phyloP scores from a whole-genome alignment of 495 filamentous ascomycete genomes.

The Jackrogersella minutella region DNA sequence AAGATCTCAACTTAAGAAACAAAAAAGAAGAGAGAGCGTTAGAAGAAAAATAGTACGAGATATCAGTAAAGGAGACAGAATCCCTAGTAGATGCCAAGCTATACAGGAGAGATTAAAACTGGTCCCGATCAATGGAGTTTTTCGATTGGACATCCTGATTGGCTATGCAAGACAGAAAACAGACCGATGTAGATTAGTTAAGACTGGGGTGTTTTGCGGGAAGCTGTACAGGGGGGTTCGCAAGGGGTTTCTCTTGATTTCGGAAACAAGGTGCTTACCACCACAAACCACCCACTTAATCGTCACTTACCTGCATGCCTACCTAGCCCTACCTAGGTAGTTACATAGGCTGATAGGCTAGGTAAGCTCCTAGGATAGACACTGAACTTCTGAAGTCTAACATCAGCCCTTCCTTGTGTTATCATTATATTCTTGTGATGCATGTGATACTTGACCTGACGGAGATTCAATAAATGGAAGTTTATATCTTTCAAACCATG shows the following conservation, averaged over 20 bases:
- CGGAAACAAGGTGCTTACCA: slow-evolving; percentile 17
- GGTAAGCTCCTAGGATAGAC: no score
- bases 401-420: background rate
- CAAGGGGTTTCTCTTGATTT: slow-evolving; percentile 15
- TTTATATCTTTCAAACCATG: no score
- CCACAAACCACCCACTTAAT: no score
- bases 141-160: slow-evolving; percentile 15
- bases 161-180: slow-evolving; percentile 2
- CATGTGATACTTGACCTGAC: slow-evolving; percentile 13
- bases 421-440: background rate
- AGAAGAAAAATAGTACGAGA: slow-evolving; percentile 31
- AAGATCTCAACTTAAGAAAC: slow-evolving; percentile 26
- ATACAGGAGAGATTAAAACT: slow-evolving; percentile 41
- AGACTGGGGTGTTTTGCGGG: slow-evolving; percentile 34
- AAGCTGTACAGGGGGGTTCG: slow-evolving; percentile 26
- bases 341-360: no score
- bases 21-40: slow-evolving; percentile 7
- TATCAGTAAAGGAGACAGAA: slow-evolving; percentile 34
- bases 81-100: slow-evolving; percentile 14
- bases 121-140: slow-evolving; percentile 32
- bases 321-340: no score
- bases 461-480: background rate
- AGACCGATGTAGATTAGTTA: slow-evolving; percentile 39
- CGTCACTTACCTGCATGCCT: no score
- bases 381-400: no score